Percentiles rank a stretch among this genome's conserved stretches.
Conservation (phyloP, 2,329 filamentous ascomycete species). For the Ophiocordyceps camponoti-rufipedis region DNA sequence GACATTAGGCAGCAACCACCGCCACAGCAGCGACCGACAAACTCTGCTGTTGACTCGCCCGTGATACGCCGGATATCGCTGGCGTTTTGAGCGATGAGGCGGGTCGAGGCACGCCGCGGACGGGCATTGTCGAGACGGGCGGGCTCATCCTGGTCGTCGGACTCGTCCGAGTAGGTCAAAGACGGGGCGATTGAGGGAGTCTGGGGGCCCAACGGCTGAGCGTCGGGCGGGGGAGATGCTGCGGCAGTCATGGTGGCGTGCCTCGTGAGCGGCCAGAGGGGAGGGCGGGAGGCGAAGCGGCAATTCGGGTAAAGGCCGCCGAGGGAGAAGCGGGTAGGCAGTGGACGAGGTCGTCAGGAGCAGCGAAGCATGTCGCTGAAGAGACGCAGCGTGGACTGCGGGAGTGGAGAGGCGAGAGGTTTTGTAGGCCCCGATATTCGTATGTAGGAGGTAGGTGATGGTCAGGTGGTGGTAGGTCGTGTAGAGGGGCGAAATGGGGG, state of each 20-base stretch:
- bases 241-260: constrained; percentile 10
- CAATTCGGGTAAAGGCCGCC: too few relatives aligned
- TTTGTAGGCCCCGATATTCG: background rate
- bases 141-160: constrained; percentile 37
- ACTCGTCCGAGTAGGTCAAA: constrained; percentile 44
- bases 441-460: background rate
- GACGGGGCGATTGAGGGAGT: constrained; percentile 38
- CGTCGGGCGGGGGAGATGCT: constrained; percentile 18
- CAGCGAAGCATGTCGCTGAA: background rate
- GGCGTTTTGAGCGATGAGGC: constrained; percentile 44
- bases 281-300: too few relatives aligned
- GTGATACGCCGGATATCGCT: constrained; percentile 45
- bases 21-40: constrained; percentile 45
- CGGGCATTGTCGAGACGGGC: constrained; percentile 25
- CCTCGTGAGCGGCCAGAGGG: background rate
- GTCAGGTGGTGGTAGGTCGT: too few relatives aligned
- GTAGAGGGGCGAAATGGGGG: too few relatives aligned
- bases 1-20: constrained; percentile 43
- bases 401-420: background rate
- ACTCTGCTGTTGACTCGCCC: constrained; percentile 41
- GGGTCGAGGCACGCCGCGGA: constrained; percentile 48
- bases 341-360: background rate
- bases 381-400: background rate
- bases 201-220: constrained; percentile 23
- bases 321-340: background rate